phyloP scores from a whole-genome alignment of 441 rosid genomes.

The Populus hybrid region DNA sequence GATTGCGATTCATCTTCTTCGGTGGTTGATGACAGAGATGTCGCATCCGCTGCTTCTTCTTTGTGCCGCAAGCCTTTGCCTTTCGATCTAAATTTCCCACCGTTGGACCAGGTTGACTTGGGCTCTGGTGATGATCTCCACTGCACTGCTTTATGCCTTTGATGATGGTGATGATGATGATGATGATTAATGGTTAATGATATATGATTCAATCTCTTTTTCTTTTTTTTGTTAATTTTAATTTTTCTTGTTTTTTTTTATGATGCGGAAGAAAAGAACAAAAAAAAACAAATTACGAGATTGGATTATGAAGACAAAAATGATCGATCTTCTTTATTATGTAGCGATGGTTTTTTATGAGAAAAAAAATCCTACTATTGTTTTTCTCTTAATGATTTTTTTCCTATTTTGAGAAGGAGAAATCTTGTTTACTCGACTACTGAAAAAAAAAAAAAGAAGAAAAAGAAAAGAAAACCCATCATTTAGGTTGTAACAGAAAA shows the following conservation, averaged over 20 bases:
- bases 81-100: conserved; percentile 93
- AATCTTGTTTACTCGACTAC: neutral
- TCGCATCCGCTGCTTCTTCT: conserved; percentile 28
- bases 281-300: conserved; percentile 1
- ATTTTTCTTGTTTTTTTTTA: conserved; percentile 25
- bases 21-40: conserved; percentile 63
- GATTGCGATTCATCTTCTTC: conserved; percentile 96
- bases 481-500: too few species aligned
- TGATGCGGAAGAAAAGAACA: conserved; percentile 29
- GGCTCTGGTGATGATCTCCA: conserved; percentile 55
- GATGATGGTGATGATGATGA: conserved; percentile 30
- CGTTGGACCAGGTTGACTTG: conserved; percentile 65
- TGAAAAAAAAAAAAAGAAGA: neutral
- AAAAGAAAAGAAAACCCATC: too few species aligned
- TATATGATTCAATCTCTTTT: conserved; percentile 22
- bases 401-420: conserved; percentile 18
- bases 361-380: neutral
- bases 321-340: conserved; percentile 30
- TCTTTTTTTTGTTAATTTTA: neutral
- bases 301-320: conserved; percentile 34
- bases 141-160: conserved; percentile 79
- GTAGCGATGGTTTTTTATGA: neutral
- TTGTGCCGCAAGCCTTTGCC: conserved; percentile 34
- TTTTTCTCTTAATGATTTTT: conserved; percentile 14
- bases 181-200: neutral